These are phyloP conservation scores for Quercus phellos DNA, from an alignment of 331 rosid genomes.

Conservation along the genomic window DNA sequence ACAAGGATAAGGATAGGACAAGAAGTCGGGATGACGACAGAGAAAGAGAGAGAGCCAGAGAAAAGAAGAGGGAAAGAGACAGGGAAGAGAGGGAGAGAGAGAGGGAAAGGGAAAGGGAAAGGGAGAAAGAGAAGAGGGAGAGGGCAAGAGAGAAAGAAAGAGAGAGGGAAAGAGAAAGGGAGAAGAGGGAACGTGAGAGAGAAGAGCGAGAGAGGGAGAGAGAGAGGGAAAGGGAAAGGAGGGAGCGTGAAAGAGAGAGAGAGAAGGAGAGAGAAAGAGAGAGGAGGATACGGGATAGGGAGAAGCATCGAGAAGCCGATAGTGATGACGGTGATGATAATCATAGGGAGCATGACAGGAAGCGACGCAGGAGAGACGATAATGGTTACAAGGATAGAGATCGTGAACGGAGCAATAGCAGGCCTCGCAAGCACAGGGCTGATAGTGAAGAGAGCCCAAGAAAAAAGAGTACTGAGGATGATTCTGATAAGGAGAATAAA, in stretches of 20 bases:
- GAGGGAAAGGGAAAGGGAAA: conserved; percentile 3
- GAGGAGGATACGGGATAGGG: conserved; percentile 44
- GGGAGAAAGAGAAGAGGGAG: conserved; percentile 26
- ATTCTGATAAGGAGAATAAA: conserved; percentile 37
- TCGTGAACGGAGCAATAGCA: conserved; percentile 43
- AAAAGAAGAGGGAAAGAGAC: conserved; percentile 9
- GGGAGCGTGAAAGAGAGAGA: conserved; percentile 23
- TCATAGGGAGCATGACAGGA: conserved; percentile 49
- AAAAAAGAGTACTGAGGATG: conserved; percentile 48
- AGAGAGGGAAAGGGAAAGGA: conserved; percentile 18
- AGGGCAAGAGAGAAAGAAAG: conserved; percentile 30
- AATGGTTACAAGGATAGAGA: conserved; percentile 43
- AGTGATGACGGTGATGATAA: conserved; percentile 57
- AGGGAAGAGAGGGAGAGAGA: conserved; percentile 11
- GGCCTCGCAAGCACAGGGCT: conserved; percentile 46
- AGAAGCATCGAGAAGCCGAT: conserved; percentile 54
- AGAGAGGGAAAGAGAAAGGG: conserved; percentile 18
- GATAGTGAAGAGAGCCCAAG: conserved; percentile 50
- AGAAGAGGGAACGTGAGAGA: conserved; percentile 12
- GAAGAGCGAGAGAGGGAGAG: conserved; percentile 25
- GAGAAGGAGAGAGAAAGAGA: conserved; percentile 47
- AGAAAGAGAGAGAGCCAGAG: conserved; percentile 23
- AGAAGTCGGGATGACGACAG: background rate
- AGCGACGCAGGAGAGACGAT: conserved; percentile 67
- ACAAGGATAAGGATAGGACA: background rate